Base-by-base conservation (phyloP, 257 asterid genomes). In the Fraxinus americana region DNA sequence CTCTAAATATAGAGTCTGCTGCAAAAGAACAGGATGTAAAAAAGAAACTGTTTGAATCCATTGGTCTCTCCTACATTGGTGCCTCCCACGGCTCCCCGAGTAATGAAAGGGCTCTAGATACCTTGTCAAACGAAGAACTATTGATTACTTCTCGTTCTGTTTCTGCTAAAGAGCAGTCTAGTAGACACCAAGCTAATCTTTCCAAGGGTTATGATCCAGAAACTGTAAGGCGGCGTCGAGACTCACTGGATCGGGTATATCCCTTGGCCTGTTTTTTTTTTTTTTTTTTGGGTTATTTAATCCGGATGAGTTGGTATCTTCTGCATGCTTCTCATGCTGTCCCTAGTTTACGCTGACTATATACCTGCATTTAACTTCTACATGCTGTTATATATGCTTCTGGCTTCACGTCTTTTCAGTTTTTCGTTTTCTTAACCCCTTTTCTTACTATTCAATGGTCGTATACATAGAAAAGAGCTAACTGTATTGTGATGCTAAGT, bases 141-240 rank as follows among this genome's bases (percentile, higher is more conserved):
- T 74, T 67, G 48, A 78, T 69, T 19, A 16, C 82, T 73, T 83
- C 90, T 11, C 76, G 77, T 82, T 83, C 89, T 72, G 39, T 78
- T 83, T 84, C 82, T 78, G 75, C 86, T 79, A 89, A 89, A 77
- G 89, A 85, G 35, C 85, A 69, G 78, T 76, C 88, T 38, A 75
- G 84, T 66, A 87, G 88, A 86, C 86, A 81, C 79, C 89, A 85
- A 63, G 73, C 76, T 43, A 88, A 82, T 81, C 82, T 79, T 76
- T 74, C 78, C 79, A 88, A 85, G 89, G 86, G 78, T 79, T 74
- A 77, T 79, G 97, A 91, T 82, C 88, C 93, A 63, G 94, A 93
- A 88, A 90, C 93, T 71, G 94, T 91, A 76, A 89, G 98, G 83
- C 91, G 97, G 80, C 91, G 85, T 25, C 90, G 92, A 30, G 96